Conservation (phyloP, 306 rosid genomes). For the Prunus mume region DNA sequence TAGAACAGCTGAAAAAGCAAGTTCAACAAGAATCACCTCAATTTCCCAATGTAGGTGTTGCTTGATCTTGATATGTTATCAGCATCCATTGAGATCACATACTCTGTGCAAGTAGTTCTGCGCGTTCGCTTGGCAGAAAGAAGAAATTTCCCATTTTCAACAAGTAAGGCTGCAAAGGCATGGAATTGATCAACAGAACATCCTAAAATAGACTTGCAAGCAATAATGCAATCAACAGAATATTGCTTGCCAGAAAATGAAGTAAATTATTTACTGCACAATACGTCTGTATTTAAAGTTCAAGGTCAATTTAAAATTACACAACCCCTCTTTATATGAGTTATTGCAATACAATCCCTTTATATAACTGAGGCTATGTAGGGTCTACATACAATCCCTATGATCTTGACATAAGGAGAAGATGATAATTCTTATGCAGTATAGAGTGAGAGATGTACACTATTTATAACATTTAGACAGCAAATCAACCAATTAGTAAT, state of each 20-base stretch:
- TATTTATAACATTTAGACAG: not conserved
- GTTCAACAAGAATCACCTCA: conserved; percentile 48
- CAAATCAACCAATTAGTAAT: not conserved
- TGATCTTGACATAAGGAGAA: not conserved
- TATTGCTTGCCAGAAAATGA: not conserved
- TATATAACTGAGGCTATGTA: not conserved
- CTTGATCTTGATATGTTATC: conserved; percentile 85
- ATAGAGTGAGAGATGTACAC: not conserved
- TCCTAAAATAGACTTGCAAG: not conserved
- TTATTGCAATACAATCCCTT: not conserved
- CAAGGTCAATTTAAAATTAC: not conserved
- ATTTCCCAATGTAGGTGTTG: conserved; percentile 77
- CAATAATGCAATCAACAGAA: not conserved
- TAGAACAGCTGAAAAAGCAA: not conserved
- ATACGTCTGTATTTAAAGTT: not conserved
- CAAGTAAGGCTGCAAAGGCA: conserved; percentile 62
- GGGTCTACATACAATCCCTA: not conserved
- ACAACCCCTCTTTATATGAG: not conserved
- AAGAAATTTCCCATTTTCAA: conserved; percentile 92
- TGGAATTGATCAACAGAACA: conserved; percentile 17
- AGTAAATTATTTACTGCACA: not conserved
- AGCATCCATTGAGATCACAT: conserved; percentile 76
- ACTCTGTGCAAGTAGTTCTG: conserved; percentile 83
- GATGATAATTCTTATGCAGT: not conserved
- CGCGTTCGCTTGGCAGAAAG: conserved; percentile 84